A percentile compares a stretch with the other conserved stretches of the same genome.
Conservation (phyloP, 2,329 filamentous ascomycete species). For the Phaeoacremonium minimum region DNA sequence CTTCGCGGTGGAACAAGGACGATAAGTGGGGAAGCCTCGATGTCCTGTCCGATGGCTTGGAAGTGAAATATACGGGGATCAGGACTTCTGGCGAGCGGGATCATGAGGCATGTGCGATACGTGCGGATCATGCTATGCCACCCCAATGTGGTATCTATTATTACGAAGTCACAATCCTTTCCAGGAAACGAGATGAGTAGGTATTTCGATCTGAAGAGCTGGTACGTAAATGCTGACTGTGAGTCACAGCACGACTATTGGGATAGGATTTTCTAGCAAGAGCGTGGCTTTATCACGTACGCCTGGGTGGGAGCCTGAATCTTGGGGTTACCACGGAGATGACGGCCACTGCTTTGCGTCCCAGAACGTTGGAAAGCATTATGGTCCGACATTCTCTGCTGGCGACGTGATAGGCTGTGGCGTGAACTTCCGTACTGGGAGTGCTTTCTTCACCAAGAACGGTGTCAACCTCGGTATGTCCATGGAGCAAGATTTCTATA, state of each 20-base stretch:
- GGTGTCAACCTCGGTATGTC: conserved; percentile 49
- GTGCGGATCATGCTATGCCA: conserved; percentile 83
- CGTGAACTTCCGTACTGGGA: conserved; percentile 59
- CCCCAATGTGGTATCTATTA: conserved; percentile 92
- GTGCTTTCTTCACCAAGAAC: conserved; percentile 68
- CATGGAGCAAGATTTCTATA: neutral
- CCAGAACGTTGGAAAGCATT: conserved; percentile 51
- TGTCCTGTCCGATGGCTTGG: conserved; percentile 66
- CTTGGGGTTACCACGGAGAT: conserved; percentile 67
- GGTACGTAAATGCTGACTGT: conserved; percentile 10
- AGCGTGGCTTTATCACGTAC: conserved; percentile 49
- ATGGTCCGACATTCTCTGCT: conserved; percentile 50
- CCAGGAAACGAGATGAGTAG: conserved; percentile 51
- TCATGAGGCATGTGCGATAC: conserved; percentile 75
- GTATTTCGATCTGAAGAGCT: conserved; percentile 19
- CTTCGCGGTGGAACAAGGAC: conserved; percentile 74
- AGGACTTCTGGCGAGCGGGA: conserved; percentile 48
- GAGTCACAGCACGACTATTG: conserved; percentile 49
- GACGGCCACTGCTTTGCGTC: conserved; percentile 59
- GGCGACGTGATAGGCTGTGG: conserved; percentile 62
- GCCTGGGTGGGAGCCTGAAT: conserved; percentile 64
- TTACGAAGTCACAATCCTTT: conserved; percentile 64
- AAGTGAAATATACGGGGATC: conserved; percentile 56
- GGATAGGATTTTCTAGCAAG: conserved; percentile 57
- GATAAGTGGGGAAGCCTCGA: conserved; percentile 75